Percentiles rank a stretch among this genome's conserved stretches.
Evolutionary conservation across 1,139 yeast genomes (phyloP).

Genomic region (Hyphopichia fennica): DNA sequence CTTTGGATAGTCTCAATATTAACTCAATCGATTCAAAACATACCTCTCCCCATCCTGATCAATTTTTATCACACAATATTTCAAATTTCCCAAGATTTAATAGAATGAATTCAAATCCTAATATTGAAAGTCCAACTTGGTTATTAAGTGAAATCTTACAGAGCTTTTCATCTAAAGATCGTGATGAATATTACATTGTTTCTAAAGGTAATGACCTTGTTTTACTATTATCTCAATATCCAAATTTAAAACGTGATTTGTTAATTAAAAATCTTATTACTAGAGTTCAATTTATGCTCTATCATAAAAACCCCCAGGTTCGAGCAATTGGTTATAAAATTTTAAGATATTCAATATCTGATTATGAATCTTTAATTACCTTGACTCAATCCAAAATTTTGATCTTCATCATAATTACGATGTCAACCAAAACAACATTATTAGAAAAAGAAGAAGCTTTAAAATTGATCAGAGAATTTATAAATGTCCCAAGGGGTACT

Average conservation of each 20-base stretch:
- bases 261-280: conserved; percentile 61
- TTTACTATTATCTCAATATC: conserved; percentile 54
- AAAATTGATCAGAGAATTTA: conserved; percentile 63
- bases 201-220: conserved; percentile 66
- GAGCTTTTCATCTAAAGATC: conserved; percentile 26
- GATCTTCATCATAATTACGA: conserved; percentile 60
- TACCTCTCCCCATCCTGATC: neutral
- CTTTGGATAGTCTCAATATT: conserved; percentile 4
- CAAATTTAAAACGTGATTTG: conserved; percentile 64
- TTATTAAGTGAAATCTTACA: conserved; percentile 33
- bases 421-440: conserved; percentile 54
- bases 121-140: conserved; percentile 39
- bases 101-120: conserved; percentile 1
- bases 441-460: conserved; percentile 80
- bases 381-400: conserved; percentile 56
- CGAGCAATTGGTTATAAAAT: conserved; percentile 76
- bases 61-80: neutral
- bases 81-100: neutral
- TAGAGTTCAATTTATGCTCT: conserved; percentile 60
- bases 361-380: conserved; percentile 49
- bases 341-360: conserved; percentile 62
- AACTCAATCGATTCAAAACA: conserved; percentile 4
- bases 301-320: conserved; percentile 60
- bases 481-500: conserved; percentile 58
- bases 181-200: conserved; percentile 50